Evolutionary conservation across 148 eudicot species (phyloP).

Genomic region (Dianthus caryophyllus): DNA sequence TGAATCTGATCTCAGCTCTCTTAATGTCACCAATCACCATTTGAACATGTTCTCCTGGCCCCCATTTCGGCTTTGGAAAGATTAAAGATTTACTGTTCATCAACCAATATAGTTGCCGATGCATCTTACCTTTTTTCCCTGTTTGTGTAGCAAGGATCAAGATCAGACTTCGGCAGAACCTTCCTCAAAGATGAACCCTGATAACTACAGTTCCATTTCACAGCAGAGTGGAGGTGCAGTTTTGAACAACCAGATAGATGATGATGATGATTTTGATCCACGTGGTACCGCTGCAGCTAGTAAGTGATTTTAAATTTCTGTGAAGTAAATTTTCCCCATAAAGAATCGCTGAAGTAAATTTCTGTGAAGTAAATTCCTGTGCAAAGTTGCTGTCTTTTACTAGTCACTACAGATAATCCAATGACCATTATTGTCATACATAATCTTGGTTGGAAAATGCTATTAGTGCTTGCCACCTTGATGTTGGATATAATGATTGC

Average conservation of each 20-base stretch:
- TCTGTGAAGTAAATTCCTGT: no score
- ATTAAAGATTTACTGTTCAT: neutral
- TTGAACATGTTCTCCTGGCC: no score
- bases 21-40: neutral
- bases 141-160: conserved; percentile 8
- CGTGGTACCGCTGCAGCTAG: conserved; percentile 65
- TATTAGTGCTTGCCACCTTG: neutral
- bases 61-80: neutral
- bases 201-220: conserved; percentile 7
- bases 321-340: neutral
- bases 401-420: neutral
- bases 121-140: neutral
- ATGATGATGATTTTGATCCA: conserved; percentile 90
- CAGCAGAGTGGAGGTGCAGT: neutral
- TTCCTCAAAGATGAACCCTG: conserved; percentile 5
- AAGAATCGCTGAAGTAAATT: no score
- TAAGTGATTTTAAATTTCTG: conserved; percentile 34
- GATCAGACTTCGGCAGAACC: conserved; percentile 7
- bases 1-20: neutral
- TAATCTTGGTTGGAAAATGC: neutral
- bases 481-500: neutral
- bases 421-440: neutral
- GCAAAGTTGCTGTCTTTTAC: no score
- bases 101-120: neutral
- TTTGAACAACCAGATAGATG: conserved; percentile 19